A percentile compares a stretch with the other conserved stretches of the same genome.
Conservation (phyloP, 768 basidiomycete species). For the Phanerochaete carnosa region DNA sequence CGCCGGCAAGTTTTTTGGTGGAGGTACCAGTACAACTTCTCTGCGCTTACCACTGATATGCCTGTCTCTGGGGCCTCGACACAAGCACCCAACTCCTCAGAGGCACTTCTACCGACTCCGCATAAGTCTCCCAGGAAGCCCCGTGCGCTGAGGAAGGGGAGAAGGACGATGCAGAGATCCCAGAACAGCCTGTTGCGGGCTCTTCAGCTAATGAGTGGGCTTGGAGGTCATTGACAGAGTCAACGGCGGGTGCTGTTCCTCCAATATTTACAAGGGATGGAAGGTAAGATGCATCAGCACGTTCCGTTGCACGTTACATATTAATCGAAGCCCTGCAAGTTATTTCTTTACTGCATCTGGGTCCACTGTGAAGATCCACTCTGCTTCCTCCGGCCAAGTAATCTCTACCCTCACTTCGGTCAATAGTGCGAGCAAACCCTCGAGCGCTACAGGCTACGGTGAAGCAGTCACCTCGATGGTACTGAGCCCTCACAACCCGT, state of each 20-base stretch:
- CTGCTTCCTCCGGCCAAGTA: conserved; percentile 71
- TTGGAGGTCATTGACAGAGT: conserved; percentile 72
- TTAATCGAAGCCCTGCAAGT: conserved; percentile 33
- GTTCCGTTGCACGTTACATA: not conserved
- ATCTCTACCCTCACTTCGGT: conserved; percentile 76
- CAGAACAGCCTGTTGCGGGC: conserved; percentile 12
- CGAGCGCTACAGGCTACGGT: conserved; percentile 36
- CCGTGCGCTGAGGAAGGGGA: conserved; percentile 41
- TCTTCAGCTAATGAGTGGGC: conserved; percentile 41
- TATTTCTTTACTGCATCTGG: conserved; percentile 89
- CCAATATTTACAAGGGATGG: conserved; percentile 88
- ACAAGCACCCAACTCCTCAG: conserved; percentile 22
- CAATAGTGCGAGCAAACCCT: conserved; percentile 21
- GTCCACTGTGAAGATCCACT: conserved; percentile 81
- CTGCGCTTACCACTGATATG: conserved; percentile 15
- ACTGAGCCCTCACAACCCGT: conserved; percentile 81
- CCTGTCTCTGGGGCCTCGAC: conserved; percentile 27
- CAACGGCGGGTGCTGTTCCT: conserved; percentile 57
- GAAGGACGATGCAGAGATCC: conserved; percentile 34
- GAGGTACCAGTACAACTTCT: not conserved
- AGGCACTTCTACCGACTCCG: conserved; percentile 27
- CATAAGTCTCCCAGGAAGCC: conserved; percentile 18
- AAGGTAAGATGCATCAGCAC: conserved; percentile 45
- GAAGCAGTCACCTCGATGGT: conserved; percentile 69
- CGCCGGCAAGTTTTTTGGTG: conserved; percentile 7